phyloP scores from a whole-genome alignment of 192 early-diverging fungal species.

The Backusella morwellensis region DNA sequence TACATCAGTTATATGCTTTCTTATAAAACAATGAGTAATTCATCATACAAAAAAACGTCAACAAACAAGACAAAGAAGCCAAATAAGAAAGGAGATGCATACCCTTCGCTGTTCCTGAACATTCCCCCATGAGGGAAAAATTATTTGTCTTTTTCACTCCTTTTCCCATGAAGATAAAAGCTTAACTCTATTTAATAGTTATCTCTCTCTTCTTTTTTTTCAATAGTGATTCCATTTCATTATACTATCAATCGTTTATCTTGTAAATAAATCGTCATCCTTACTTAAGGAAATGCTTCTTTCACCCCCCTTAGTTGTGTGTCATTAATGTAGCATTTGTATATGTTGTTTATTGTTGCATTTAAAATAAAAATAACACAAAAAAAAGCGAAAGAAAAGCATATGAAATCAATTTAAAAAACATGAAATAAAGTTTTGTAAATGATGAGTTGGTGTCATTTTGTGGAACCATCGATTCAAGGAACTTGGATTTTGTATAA shows the following conservation, averaged over 20 bases:
- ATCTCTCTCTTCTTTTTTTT: not conserved
- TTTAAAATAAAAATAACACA: not conserved
- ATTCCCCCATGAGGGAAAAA: not conserved
- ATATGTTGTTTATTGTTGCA: not conserved
- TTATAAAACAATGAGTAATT: not conserved
- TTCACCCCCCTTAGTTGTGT: not conserved
- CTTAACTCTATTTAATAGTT: not conserved
- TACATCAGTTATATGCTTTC: not conserved
- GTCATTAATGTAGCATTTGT: not conserved
- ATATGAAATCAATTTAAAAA: not conserved
- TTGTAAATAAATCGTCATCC: not conserved
- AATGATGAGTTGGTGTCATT: not conserved
- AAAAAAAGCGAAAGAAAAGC: not conserved
- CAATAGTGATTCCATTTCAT: not conserved
- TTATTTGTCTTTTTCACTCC: not conserved
- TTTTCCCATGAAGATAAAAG: constrained; percentile 2
- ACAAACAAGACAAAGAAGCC: not conserved
- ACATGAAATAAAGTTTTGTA: not conserved
- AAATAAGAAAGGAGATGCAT: not conserved
- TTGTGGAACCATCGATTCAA: not conserved
- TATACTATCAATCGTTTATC: not conserved
- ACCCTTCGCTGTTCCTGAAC: not conserved
- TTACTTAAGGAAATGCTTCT: not conserved
- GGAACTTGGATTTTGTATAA: not conserved
- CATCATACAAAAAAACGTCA: not conserved